Evolutionary conservation across 768 basidiomycete genomes (phyloP), one percentile per base, ranked within the genome.

Genomic region (Leccinum pellstonianum): DNA sequence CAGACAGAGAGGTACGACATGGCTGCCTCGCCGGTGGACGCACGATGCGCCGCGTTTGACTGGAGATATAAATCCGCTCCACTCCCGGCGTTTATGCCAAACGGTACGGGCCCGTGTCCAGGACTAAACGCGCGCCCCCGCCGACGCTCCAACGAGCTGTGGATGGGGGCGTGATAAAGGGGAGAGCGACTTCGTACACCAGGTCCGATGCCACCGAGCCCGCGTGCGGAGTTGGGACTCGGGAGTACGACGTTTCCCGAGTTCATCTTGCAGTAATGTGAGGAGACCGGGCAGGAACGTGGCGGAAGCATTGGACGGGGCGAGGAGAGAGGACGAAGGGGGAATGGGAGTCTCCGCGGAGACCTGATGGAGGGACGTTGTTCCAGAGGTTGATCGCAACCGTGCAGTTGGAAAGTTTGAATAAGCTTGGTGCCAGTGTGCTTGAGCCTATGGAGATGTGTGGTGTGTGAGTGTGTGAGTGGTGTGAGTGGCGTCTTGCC

Each of bases 241-340:
- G 48, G 72, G 57, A 3, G 64, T 63, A n/a, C 77, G 77, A 11
- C 70, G 9, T 50, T 66, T 48, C 63, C 64, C 6, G 68, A 41
- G 56, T 83, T 85, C 68, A 68, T 71, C 68, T 84, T 86, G 62
- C 89, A 90, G 63, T 86, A 83, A 38, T 82, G 80, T 62, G 23
- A 88, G 86, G 48, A 90, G 73, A 10, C 23, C 82, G 1, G 89
- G 88, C 10, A 93, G 77, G 77, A 93, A 93, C 9, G 91, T 90
- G 1, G 88, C 90, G 37, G 87, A 89, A 3, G 91, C 89, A 67
- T 93, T 92, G 52, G 87, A 88, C 0, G 89, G 89, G 43, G 81
- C 78, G 61, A 86, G 77, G 62, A 64, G 69, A 56, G 69, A 27
- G 1, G 27, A 64, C 25, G 23, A 67, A 74, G 14, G 76, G 66